Percentiles rank a stretch among this genome's conserved stretches.
Evolutionary conservation across 176 grass and related monocot species (phyloP).

Genomic region (Carex littledalei): DNA sequence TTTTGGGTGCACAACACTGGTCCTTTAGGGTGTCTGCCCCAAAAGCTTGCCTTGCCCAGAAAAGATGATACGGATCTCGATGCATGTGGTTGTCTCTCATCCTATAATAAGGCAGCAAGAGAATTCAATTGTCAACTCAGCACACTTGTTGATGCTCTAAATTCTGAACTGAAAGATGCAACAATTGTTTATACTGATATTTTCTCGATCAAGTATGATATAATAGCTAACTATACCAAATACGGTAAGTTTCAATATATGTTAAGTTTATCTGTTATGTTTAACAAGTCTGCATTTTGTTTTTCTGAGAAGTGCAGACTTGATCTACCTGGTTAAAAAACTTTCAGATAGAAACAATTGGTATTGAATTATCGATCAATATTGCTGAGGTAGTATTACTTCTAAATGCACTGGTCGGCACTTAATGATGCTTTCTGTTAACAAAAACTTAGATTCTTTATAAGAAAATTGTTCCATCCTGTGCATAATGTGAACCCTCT

Average conservation of each 20-base stretch:
- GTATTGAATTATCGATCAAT: too few relatives aligned
- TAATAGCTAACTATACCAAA: slow-evolving; percentile 57
- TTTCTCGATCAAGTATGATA: slow-evolving; percentile 77
- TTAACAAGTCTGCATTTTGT: not conserved
- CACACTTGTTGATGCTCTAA: slow-evolving; percentile 40
- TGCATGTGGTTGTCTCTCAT: slow-evolving; percentile 42
- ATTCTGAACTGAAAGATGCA: slow-evolving; percentile 39
- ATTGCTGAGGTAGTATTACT: too few relatives aligned
- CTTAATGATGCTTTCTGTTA: too few relatives aligned
- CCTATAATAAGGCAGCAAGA: slow-evolving; percentile 49
- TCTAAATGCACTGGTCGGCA: too few relatives aligned
- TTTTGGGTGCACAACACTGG: slow-evolving; percentile 76
- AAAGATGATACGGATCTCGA: slow-evolving; percentile 42
- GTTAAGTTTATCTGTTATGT: not conserved
- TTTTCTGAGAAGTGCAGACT: not conserved
- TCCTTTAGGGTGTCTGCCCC: slow-evolving; percentile 66
- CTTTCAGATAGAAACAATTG: too few relatives aligned
- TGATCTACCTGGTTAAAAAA: not conserved
- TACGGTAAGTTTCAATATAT: slow-evolving; percentile 38
- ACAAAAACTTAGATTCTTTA: too few relatives aligned
- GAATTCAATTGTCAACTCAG: slow-evolving; percentile 58
- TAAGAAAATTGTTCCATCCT: too few relatives aligned
- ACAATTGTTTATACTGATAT: slow-evolving; percentile 60
- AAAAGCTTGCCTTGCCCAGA: slow-evolving; percentile 53
- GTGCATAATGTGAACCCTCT: too few relatives aligned